Evolutionary conservation across 2,329 filamentous ascomycete species (phyloP), one percentile per base, ranked within the genome.

Genomic region (Elsinoe necatrix): DNA sequence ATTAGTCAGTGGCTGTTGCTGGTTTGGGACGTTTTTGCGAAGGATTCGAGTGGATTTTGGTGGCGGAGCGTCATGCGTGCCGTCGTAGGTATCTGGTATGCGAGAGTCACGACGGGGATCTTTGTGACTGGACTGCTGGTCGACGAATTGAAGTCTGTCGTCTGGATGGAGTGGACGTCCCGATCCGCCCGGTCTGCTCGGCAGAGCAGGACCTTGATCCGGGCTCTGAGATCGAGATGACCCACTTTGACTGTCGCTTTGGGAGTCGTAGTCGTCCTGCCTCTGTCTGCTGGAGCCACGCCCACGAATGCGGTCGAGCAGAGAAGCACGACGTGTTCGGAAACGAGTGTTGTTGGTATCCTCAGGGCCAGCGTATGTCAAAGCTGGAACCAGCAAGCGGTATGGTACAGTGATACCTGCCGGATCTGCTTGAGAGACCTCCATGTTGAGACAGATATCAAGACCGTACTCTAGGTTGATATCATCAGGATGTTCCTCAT

Each of bases 351-450:
- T 61, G 51, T 69, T 69, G 4, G 55, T 55, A 47, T 70, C 66
- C 0, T 57, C 59, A 16, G 60, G 57, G 1, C 68, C 69, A 16
- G 67, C 60, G 52, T 75, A 83, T 64, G 72, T 72, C 54, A 98
- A 74, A 55, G 83, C 82, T 9, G 95, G 93, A 4, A 98, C 85
- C 1, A 97, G 78, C 4, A 98, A 73, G 37, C 89, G 79, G 69
- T 98, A 98, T 7, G 90, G 89, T 52, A 83, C 81, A 0, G 93
- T 98, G 61, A 89, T 89, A 12, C 93, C 95, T 0, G 87, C 80
- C 0, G 93, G 92, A 64, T 98, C 90, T 61, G 82, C 83, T 43
- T 87, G 81, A 64, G 86, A 90, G 60, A 96, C 83, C 72, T 98
- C 93, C 60, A 95, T 83, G 64, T 96, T 95, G 42, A 98, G 72